phyloP scores from a whole-genome alignment of 768 basidiomycete species.

The Pleurotus giganteus region DNA sequence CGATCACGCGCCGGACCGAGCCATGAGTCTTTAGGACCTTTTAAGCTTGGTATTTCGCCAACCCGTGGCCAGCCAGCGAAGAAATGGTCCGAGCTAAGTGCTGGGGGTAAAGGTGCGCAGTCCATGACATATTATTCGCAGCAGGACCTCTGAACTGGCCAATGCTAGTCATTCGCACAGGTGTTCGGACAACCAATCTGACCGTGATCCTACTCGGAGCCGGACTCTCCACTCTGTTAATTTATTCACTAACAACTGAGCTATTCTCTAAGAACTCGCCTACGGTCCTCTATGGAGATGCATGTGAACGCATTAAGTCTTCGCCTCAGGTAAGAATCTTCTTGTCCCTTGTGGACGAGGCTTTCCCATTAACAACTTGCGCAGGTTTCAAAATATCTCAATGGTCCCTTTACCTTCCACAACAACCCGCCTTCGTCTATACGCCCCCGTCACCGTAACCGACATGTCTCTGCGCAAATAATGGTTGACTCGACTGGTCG shows the following conservation, averaged over 20 bases:
- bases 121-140: background rate
- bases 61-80: slow-evolving; percentile 54
- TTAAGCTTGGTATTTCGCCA: slow-evolving; percentile 65
- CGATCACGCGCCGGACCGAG: slow-evolving; percentile 36
- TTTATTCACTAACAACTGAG: slow-evolving; percentile 80
- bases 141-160: background rate
- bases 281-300: slow-evolving; percentile 71
- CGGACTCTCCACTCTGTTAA: slow-evolving; percentile 69
- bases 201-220: slow-evolving; percentile 74
- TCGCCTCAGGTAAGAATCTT: slow-evolving; percentile 41
- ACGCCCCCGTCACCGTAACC: slow-evolving; percentile 79
- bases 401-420: slow-evolving; percentile 69
- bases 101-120: slow-evolving; percentile 69
- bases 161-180: slow-evolving; percentile 43
- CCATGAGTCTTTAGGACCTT: slow-evolving; percentile 73
- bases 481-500: slow-evolving; percentile 69
- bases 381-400: slow-evolving; percentile 70
- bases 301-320: slow-evolving; percentile 50
- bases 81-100: slow-evolving; percentile 79
- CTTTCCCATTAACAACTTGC: slow-evolving; percentile 2
- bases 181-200: slow-evolving; percentile 47
- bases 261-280: slow-evolving; percentile 88
- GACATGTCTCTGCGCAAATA: slow-evolving; percentile 78
- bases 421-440: slow-evolving; percentile 76
- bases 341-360: background rate